Conservation (phyloP, 1,284 basidiomycete species). For the Inonotus obliquus region DNA sequence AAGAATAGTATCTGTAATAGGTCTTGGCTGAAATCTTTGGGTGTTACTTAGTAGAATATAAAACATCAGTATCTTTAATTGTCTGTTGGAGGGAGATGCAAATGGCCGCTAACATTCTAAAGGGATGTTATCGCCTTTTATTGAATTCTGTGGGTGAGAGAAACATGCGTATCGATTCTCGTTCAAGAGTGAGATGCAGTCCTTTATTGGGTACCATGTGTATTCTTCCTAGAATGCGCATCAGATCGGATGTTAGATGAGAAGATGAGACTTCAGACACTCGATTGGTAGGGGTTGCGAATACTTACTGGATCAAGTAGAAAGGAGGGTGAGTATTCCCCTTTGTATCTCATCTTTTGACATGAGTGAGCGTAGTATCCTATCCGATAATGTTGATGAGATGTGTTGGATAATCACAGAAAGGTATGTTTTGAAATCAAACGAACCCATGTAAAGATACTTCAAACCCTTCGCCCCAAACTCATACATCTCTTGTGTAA, state of each 20-base stretch:
- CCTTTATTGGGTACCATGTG: slow-evolving; percentile 65
- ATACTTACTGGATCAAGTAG: slow-evolving; percentile 78
- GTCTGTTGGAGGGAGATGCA: background rate
- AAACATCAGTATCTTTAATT: background rate
- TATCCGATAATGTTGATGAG: slow-evolving; percentile 28
- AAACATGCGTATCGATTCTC: slow-evolving; percentile 66
- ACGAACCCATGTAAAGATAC: slow-evolving; percentile 81
- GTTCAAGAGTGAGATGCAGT: slow-evolving; percentile 59
- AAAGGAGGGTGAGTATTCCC: slow-evolving; percentile 84
- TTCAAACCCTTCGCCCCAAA: slow-evolving; percentile 62
- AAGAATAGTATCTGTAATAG: slow-evolving; percentile 1
- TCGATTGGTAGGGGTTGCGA: no score
- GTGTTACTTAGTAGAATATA: background rate
- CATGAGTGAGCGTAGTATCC: slow-evolving; percentile 93
- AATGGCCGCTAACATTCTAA: background rate
- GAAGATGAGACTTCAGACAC: no score
- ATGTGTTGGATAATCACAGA: no score
- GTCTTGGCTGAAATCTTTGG: slow-evolving; percentile 3
- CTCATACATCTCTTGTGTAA: slow-evolving; percentile 67
- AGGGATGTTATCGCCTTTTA: slow-evolving; percentile 22
- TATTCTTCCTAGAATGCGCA: slow-evolving; percentile 59
- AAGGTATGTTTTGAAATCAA: no score
- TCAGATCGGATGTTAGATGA: background rate
- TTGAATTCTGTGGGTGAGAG: slow-evolving; percentile 53
- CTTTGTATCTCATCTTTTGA: slow-evolving; percentile 96